These are phyloP conservation scores for Cryomyces minteri DNA, from an alignment of 495 filamentous ascomycete genomes.

Conservation along the genomic window DNA sequence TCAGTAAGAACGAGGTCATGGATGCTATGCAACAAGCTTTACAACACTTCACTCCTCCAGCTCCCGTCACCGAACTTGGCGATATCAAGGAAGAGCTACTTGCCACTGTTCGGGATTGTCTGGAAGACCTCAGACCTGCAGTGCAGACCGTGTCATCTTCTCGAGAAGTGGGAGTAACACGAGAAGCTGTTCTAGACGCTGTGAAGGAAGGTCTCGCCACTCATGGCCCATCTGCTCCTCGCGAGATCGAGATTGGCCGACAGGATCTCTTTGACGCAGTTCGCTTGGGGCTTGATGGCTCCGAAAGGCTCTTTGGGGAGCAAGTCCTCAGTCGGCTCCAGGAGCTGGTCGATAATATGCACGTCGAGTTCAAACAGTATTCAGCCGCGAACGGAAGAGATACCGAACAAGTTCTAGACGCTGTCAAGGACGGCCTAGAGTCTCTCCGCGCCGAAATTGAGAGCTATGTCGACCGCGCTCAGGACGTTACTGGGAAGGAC, in stretches of 20 bases:
- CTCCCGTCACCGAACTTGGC: slow-evolving; percentile 39
- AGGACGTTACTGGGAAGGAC: slow-evolving; percentile 49
- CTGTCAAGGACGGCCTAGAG: slow-evolving; percentile 71
- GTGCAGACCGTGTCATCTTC: slow-evolving; percentile 22
- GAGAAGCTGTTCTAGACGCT: slow-evolving; percentile 35
- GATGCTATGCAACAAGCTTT: slow-evolving; percentile 66
- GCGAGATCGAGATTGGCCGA: slow-evolving; percentile 41
- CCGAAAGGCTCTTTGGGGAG: slow-evolving; percentile 29
- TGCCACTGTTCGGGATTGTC: slow-evolving; percentile 53
- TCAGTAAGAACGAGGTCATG: slow-evolving; percentile 59
- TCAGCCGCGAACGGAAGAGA: slow-evolving; percentile 54
- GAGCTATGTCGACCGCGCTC: slow-evolving; percentile 50
- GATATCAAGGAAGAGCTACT: slow-evolving; percentile 64
- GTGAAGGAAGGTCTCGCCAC: slow-evolving; percentile 36
- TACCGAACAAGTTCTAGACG: slow-evolving; percentile 66
- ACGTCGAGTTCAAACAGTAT: slow-evolving; percentile 51
- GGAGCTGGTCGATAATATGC: slow-evolving; percentile 58
- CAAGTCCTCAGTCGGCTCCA: slow-evolving; percentile 58
- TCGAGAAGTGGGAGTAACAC: slow-evolving; percentile 22
- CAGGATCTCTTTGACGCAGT: slow-evolving; percentile 52
- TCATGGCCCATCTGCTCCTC: slow-evolving; percentile 24
- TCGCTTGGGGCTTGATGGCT: slow-evolving; percentile 37
- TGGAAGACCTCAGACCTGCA: slow-evolving; percentile 56
- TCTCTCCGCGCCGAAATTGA: slow-evolving; percentile 65
- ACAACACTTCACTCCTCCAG: slow-evolving; percentile 53